Evolutionary conservation across 768 basidiomycete genomes (phyloP).

Genomic region (Rhodosporidiobolus sp.): DNA sequence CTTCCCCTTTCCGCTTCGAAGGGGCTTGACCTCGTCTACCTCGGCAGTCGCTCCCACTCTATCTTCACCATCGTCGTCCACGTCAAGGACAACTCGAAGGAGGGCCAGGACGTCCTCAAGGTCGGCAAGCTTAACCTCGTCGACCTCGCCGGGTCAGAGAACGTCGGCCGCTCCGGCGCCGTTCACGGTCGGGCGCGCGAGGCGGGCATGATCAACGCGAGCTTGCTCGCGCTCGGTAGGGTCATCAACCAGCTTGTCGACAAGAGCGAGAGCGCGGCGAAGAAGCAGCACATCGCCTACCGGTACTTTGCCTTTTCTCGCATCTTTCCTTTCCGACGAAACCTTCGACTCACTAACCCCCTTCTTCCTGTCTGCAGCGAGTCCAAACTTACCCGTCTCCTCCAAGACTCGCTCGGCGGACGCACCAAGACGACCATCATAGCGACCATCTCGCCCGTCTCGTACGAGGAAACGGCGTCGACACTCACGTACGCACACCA

Average conservation of each 20-base stretch:
- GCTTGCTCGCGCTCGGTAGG: slow-evolving; percentile 88
- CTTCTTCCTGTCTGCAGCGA: slow-evolving; percentile 59
- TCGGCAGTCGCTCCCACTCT: slow-evolving; percentile 79
- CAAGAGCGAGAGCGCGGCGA: slow-evolving; percentile 10
- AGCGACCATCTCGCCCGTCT: slow-evolving; percentile 92
- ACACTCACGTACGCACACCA: slow-evolving; percentile 94
- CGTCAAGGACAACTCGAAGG: slow-evolving; percentile 67
- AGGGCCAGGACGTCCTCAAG: slow-evolving; percentile 80
- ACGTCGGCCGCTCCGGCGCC: slow-evolving; percentile 91
- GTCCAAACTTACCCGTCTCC: slow-evolving; percentile 91
- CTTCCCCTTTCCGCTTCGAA: background rate
- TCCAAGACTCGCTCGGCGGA: slow-evolving; percentile 98
- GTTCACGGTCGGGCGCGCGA: slow-evolving; percentile 92
- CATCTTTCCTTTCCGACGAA: background rate
- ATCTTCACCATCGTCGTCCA: slow-evolving; percentile 96
- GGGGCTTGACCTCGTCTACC: background rate
- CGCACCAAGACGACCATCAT: slow-evolving; percentile 96
- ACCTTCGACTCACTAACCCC: too few species aligned
- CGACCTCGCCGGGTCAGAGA: slow-evolving; percentile 95
- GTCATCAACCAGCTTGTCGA: slow-evolving; percentile 97
- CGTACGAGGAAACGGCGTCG: slow-evolving; percentile 88
- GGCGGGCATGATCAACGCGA: slow-evolving; percentile 98
- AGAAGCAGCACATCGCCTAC: slow-evolving; percentile 78
- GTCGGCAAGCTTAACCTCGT: slow-evolving; percentile 96
- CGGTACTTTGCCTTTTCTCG: slow-evolving; percentile 59